Base-by-base conservation (phyloP, 495 filamentous ascomycete genomes). In the Neurospora cerealis region DNA sequence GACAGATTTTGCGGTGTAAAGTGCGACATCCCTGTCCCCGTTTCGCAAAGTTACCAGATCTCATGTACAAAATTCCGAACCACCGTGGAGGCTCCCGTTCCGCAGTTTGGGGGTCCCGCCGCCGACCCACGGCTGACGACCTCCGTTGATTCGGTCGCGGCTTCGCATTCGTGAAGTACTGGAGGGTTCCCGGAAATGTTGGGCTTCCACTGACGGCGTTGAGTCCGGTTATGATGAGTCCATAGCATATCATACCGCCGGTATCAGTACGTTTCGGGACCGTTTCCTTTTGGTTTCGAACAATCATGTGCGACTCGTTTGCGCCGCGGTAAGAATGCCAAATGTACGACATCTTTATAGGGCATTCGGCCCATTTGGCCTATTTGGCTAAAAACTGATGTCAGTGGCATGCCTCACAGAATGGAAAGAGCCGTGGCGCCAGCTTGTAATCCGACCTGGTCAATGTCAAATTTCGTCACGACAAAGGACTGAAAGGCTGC, bases 41-140 rank as follows among this genome's bases (percentile, higher is more conserved):
- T 72, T 72, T 69, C 44, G 44, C 71, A 46, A 19, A 21, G 15
- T 40, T 71, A 46, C 39, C 40, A 71, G 39, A 39, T 32, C 39
- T 46, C 13, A 46, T 39, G 70, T 39, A 32, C 54, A 34, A 34
- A 44, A 40, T 71, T 11, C 70, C 36, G 70, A 34, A 48, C 40
- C 70, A 44, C 41, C 38, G 32, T 70, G 69, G 69, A 70, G 69
- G 69, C 69, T 70, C 36, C 39, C 69, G 69, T 70, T 70, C 69
- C 39, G 54, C 54, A 66, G 54, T 72, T 71, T 39, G 42, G 34
- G 42, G 48, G 37, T 69, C 54, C 54, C 54, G 24, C 24, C 48
- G 48, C 48, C 48, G 28, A 66, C 54, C 54, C 54, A 66, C 54
- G 28, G 54, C 54, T 34, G 54, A 34, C 54, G 28, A 66, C 54